A percentile compares a stretch with the other conserved stretches of the same genome.
Evolutionary conservation across 495 filamentous ascomycete species (phyloP).

Genomic region (Astrothelium macrocarpum): DNA sequence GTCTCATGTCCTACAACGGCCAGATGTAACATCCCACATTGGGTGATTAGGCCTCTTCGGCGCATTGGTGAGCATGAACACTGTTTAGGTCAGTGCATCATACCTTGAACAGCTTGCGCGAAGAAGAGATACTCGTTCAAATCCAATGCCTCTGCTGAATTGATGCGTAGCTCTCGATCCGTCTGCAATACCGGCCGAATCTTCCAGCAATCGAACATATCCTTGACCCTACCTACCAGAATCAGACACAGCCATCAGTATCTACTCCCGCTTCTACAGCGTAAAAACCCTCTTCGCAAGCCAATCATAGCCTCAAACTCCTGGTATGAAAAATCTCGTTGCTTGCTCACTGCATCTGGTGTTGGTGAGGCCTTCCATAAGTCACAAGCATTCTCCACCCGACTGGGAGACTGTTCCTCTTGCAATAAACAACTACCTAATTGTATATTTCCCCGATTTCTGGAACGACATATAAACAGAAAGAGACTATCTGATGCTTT

Average conservation of each 20-base stretch:
- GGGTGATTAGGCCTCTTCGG: neutral
- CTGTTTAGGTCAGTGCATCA: neutral
- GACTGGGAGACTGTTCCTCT: neutral
- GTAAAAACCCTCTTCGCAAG: neutral
- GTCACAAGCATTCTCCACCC: neutral
- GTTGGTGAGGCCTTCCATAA: neutral
- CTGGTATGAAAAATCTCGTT: neutral
- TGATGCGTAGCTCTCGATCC: neutral
- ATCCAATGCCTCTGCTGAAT: no score
- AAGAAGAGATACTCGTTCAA: no score
- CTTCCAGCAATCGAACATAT: neutral
- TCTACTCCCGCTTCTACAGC: neutral
- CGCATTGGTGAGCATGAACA: neutral
- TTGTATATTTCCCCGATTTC: no score
- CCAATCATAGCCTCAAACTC: no score
- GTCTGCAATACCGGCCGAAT: neutral
- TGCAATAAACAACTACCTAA: neutral
- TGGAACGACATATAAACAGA: no score
- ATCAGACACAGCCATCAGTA: no score
- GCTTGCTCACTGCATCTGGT: neutral
- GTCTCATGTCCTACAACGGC: neutral
- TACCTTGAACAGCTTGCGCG: neutral
- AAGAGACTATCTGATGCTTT: neutral
- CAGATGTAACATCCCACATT: neutral
- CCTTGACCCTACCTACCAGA: neutral